Conservation (phyloP, 495 filamentous ascomycete species). For the Xanthoparmelia taractica region DNA sequence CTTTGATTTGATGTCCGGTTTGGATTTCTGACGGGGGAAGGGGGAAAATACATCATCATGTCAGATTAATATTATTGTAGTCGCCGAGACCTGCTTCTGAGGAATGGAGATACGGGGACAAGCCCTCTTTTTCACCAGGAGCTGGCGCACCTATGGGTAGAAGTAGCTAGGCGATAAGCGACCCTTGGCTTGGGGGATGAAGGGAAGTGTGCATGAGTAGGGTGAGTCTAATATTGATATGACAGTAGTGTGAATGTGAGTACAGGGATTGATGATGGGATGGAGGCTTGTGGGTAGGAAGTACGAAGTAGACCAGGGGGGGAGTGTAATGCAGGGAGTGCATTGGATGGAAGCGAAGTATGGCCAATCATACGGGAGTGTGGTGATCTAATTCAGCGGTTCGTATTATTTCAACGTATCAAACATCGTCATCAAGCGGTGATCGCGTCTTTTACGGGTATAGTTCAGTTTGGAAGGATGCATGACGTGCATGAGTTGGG, state of each 20-base stretch:
- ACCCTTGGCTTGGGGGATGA: background rate
- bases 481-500: conserved; percentile 6
- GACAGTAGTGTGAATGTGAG: background rate
- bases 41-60: conserved; percentile 1
- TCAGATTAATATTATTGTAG: background rate
- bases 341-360: background rate
- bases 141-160: conserved; percentile 10
- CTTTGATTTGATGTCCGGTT: background rate
- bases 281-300: too few species aligned
- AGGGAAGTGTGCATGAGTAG: background rate
- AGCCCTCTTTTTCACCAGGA: background rate
- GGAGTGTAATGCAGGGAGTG: background rate
- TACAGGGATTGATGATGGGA: too few species aligned
- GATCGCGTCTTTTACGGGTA: background rate
- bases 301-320: too few species aligned
- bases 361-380: background rate
- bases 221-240: background rate
- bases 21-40: background rate
- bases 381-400: background rate
- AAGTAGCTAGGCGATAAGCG: conserved; percentile 11
- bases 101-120: background rate
- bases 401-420: background rate
- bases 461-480: background rate
- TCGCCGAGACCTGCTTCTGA: conserved; percentile 15
- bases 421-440: background rate